Base-by-base conservation (phyloP, 2,329 filamentous ascomycete species). In the Macrophomina tecta region DNA sequence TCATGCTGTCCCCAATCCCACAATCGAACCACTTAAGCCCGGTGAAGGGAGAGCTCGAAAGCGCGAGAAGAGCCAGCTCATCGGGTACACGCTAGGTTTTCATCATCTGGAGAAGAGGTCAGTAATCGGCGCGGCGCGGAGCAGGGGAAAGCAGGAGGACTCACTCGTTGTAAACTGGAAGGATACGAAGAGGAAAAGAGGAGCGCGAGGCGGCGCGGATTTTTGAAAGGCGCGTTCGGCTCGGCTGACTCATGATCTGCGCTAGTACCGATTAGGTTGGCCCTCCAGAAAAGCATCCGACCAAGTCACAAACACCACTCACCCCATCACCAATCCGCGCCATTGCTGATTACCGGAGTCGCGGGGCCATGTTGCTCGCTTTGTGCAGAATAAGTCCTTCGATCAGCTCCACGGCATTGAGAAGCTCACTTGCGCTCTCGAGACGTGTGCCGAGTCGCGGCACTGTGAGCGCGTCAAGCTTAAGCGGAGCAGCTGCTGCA, bases 121-220 rank as follows among this genome's bases (percentile, higher is more conserved):
- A 77, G 70, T 68, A 64, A 74, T 82, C 75, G 60, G 53, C 30
- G 56, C 16, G 1, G 18, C n/a, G 51, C 28, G 64, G 60, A 52
- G 67, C 32, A 52, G 64, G 36, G 45, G 38, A 45, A 55, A 40
- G 53, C 45, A 58, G 53, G 63, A 65, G 65, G 68, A 88, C 93
- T 87, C 85, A 97, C 94, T 85, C 92, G 88, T 90, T 89, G 91
- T 96, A 97, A 96, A 97, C 94, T 93, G 93, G 94, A 97, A 97
- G 93, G 94, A 93, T 94, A 89, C 90, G 86, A 89, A 81, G 76
- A 78, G 70, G 70, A 67, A 64, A 67, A 69, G 70, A 58, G n/a
- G 45, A 34, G 63, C 32, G 51, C 51, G 40, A 58, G 58, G 40
- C n/a, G 28, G 60, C 40, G 45, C 5, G 18, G 42, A 46, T 30